Conservation (phyloP, 2,329 filamentous ascomycete species). For the Colletotrichum spaethianum region DNA sequence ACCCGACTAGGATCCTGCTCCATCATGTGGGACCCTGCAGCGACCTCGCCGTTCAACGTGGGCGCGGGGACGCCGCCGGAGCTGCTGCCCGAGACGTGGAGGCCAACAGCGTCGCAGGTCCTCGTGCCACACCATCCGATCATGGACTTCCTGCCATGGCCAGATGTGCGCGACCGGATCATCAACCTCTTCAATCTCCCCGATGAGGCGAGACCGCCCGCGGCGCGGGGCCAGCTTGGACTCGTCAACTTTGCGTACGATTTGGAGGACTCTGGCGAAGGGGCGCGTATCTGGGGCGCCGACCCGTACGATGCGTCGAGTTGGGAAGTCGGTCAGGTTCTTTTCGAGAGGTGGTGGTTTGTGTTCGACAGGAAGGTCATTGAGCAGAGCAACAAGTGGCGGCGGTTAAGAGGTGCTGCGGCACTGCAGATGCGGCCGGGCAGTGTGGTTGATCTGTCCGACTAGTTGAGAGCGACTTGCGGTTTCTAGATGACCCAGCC, state of each 20-base stretch:
- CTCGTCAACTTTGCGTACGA: conserved; percentile 69
- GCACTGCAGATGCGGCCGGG: conserved; percentile 27
- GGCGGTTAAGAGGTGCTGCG: conserved; percentile 60
- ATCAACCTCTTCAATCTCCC: conserved; percentile 67
- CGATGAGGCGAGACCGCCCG: conserved; percentile 60
- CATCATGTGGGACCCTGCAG: conserved; percentile 61
- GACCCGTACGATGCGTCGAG: conserved; percentile 63
- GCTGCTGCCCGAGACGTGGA: conserved; percentile 62
- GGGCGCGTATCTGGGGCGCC: conserved; percentile 63
- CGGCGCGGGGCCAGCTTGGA: conserved; percentile 61
- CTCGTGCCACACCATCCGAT: conserved; percentile 69
- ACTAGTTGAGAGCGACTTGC: conserved; percentile 21
- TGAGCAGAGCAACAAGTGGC: conserved; percentile 67
- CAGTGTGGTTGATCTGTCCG: conserved; percentile 19
- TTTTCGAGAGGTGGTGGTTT: conserved; percentile 75
- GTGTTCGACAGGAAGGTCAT: conserved; percentile 68
- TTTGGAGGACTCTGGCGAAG: conserved; percentile 68
- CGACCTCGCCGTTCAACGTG: conserved; percentile 62
- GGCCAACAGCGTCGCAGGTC: conserved; percentile 65
- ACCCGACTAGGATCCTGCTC: conserved; percentile 58
- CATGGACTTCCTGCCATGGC: conserved; percentile 72
- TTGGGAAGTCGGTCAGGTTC: conserved; percentile 72
- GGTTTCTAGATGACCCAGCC: background rate
- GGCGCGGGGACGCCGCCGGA: conserved; percentile 49
- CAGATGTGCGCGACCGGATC: conserved; percentile 65